Conservation (phyloP, 257 asterid species). For the Solanum chilense region DNA sequence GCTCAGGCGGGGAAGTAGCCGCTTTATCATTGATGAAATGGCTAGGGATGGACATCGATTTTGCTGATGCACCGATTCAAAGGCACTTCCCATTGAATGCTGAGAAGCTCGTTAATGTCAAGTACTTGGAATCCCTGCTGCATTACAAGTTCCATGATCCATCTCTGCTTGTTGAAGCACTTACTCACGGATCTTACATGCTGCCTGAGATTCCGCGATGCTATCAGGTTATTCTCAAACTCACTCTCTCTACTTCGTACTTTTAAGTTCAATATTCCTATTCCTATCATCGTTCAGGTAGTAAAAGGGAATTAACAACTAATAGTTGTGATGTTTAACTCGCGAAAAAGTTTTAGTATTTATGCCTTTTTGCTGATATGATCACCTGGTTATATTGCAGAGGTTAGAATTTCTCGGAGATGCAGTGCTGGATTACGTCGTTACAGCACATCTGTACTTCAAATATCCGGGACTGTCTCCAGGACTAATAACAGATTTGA, state of each 20-base stretch:
- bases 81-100: conserved; percentile 35
- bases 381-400: conserved; percentile 15
- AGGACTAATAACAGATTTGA: conserved; percentile 65
- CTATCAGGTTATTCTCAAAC: conserved; percentile 50
- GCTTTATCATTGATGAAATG: conserved; percentile 66
- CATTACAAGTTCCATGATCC: conserved; percentile 46
- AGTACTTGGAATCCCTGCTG: conserved; percentile 34
- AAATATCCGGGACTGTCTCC: conserved; percentile 52
- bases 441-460: conserved; percentile 42
- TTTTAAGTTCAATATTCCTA: too few relatives aligned
- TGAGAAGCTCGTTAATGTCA: conserved; percentile 32
- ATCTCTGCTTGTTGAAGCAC: conserved; percentile 70
- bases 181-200: conserved; percentile 84
- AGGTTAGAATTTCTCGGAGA: conserved; percentile 87
- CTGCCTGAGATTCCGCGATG: conserved; percentile 69
- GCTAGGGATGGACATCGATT: conserved; percentile 53
- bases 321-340: too few relatives aligned
- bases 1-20: conserved; percentile 51
- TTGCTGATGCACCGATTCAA: conserved; percentile 21
- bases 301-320: too few relatives aligned
- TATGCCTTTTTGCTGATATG: neutral
- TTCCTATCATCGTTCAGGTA: too few relatives aligned
- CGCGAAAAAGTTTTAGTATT: neutral
- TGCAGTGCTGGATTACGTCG: conserved; percentile 60
- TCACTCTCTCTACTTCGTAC: too few relatives aligned